These are phyloP conservation scores for Erodium maritimum DNA, from an alignment of 345 rosid species.

Conservation along the genomic window DNA sequence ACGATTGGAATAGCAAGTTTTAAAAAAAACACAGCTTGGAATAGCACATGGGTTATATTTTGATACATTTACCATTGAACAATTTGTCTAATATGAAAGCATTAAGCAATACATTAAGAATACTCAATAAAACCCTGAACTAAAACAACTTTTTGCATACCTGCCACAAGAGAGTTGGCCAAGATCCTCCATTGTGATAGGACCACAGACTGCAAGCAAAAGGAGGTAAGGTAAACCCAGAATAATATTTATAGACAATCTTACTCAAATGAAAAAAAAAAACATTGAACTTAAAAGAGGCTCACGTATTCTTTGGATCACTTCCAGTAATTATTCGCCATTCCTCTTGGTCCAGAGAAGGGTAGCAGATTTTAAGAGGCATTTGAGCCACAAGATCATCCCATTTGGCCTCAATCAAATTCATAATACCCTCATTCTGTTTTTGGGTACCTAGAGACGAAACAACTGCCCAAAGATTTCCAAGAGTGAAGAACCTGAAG, in stretches of 20 bases:
- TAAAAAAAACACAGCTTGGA: too few relatives aligned
- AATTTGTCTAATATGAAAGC: neutral
- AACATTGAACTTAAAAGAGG: neutral
- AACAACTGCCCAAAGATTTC: conserved; percentile 76
- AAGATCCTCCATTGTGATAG: conserved; percentile 94
- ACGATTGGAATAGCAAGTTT: too few relatives aligned
- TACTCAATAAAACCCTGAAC: conserved; percentile 6
- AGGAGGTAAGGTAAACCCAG: conserved; percentile 3
- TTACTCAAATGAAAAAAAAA: neutral
- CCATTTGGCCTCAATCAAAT: conserved; percentile 78
- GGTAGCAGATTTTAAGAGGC: conserved; percentile 94
- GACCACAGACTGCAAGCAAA: conserved; percentile 74
- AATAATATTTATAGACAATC: neutral
- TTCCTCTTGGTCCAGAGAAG: conserved; percentile 79
- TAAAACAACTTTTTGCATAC: conserved; percentile 8
- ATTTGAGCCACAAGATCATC: conserved; percentile 79
- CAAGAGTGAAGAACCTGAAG: conserved; percentile 91
- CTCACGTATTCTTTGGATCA: conserved; percentile 98
- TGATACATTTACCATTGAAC: neutral
- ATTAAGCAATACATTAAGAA: neutral
- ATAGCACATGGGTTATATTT: neutral
- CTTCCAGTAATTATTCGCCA: conserved; percentile 94
- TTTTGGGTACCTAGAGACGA: conserved; percentile 61
- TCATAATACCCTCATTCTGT: conserved; percentile 71
- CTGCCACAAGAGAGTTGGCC: conserved; percentile 99